Base-by-base conservation (phyloP, 2,329 filamentous ascomycete genomes). In the Leptographium flavum region DNA sequence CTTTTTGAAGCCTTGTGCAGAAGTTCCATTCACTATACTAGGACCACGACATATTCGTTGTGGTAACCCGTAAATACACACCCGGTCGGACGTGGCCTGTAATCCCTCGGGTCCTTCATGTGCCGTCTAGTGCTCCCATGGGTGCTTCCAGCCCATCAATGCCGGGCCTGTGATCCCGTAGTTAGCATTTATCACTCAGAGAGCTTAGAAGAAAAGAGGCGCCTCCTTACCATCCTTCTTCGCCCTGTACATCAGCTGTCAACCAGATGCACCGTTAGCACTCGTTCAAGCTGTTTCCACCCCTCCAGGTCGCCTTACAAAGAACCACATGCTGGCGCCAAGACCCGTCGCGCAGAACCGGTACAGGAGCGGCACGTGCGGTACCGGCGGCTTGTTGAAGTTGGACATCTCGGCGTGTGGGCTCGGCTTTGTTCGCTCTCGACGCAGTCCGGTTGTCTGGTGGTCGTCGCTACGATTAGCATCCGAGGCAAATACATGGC, bases 311-410 rank as follows among this genome's bases (percentile, higher is more conserved):
- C 47, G 21, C 37, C 51, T 49, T 76, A 96, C 88, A 65, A 92
- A 98, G 69, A 98, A 96, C 92, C 92, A 98, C 92, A 96, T 98
- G 68, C 83, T 85, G 45, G 92, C 92, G 55, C 87, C 85, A 51
- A 98, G 73, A 50, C 81, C 85, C 38, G 87, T 95, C 39, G 85
- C 90, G 47, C 81, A 76, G 64, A 90, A 83, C 61, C 86, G 79
- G 71, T 96, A 94, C 53, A 94, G 60, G 42, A 64, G 63, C 33
- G 68, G 66, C 50, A 73, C 71, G 53, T 71, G 70, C 52, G 71
- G 68, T 21, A 52, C 45, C 32, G 51, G 48, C 37, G 52, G 49
- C 42, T 50, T 52, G 46, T 52, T 49, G 47, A 50, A 54, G 43
- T 50, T 53, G 50, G 49, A 49, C 15, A 37, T 47, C 13, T 37